Evolutionary conservation across 805 yeast species (phyloP).

Genomic region (Cyberlindnera saturnus): DNA sequence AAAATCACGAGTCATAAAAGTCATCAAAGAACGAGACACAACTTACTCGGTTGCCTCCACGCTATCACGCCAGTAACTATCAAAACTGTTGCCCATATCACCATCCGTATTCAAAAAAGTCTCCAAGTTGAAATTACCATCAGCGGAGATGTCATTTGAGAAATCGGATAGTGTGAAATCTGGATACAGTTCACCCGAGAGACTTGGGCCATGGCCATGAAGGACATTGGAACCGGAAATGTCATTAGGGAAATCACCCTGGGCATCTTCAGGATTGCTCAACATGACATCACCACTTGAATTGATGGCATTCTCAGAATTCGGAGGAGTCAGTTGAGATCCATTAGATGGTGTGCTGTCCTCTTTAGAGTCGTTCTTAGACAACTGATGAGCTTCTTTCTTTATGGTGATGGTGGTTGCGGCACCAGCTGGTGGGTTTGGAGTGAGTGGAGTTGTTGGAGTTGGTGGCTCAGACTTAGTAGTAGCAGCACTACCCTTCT

Average conservation of each 20-base stretch:
- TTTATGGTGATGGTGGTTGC: constrained; percentile 1
- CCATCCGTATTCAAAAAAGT: constrained; percentile 37
- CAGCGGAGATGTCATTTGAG: constrained; percentile 27
- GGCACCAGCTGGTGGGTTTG: constrained; percentile 14
- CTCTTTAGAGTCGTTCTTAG: constrained; percentile 13
- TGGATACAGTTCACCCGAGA: constrained; percentile 26
- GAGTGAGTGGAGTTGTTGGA: constrained; percentile 36
- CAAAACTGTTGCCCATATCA: constrained; percentile 26
- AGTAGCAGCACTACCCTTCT: constrained; percentile 15
- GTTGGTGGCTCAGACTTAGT: constrained; percentile 34
- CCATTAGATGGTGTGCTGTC: constrained; percentile 15
- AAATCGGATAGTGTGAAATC: constrained; percentile 29
- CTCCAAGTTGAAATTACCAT: constrained; percentile 38
- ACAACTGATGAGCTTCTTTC: constrained; percentile 5
- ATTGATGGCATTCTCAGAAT: constrained; percentile 22
- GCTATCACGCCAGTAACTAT: constrained; percentile 37
- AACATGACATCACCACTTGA: constrained; percentile 8
- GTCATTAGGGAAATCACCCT: background rate
- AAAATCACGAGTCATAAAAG: background rate
- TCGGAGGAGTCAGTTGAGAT: constrained; percentile 24
- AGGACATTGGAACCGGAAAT: constrained; percentile 11
- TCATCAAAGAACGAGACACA: background rate
- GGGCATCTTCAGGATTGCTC: constrained; percentile 6
- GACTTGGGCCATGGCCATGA: constrained; percentile 14
- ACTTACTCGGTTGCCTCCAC: constrained; percentile 33